These are phyloP conservation scores for Naegleria gruberi DNA, from an alignment of 208 protist genomes.

Conservation along the genomic window DNA sequence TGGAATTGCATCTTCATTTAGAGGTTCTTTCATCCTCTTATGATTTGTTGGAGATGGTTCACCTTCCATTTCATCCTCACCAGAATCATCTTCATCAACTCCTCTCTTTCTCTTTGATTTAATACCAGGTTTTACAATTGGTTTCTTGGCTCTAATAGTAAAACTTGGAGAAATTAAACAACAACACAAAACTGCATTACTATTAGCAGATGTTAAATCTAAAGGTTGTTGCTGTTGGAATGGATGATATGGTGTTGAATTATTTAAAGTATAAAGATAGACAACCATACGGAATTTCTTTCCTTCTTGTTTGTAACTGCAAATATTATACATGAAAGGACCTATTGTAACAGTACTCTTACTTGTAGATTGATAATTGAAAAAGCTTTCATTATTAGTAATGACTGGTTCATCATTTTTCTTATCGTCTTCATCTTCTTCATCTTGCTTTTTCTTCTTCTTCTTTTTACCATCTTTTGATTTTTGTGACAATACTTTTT, in stretches of 20 bases:
- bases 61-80: background rate
- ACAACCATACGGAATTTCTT: conserved; percentile 17
- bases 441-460: background rate
- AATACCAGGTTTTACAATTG: background rate
- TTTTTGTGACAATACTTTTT: background rate
- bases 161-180: background rate
- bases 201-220: background rate
- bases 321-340: conserved; percentile 12
- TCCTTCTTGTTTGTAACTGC: conserved; percentile 16
- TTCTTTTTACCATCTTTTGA: background rate
- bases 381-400: conserved; percentile 16
- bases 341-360: background rate
- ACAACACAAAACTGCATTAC: background rate
- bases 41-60: background rate
- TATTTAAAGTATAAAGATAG: background rate
- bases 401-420: background rate
- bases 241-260: background rate
- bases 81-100: background rate
- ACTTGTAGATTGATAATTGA: background rate
- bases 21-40: background rate
- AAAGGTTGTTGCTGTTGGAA: background rate
- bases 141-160: background rate
- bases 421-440: background rate
- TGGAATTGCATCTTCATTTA: background rate
- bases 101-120: conserved; percentile 7